Evolutionary conservation across 208 protist genomes (phyloP).

Genomic region (Wallacemonas sp.): DNA sequence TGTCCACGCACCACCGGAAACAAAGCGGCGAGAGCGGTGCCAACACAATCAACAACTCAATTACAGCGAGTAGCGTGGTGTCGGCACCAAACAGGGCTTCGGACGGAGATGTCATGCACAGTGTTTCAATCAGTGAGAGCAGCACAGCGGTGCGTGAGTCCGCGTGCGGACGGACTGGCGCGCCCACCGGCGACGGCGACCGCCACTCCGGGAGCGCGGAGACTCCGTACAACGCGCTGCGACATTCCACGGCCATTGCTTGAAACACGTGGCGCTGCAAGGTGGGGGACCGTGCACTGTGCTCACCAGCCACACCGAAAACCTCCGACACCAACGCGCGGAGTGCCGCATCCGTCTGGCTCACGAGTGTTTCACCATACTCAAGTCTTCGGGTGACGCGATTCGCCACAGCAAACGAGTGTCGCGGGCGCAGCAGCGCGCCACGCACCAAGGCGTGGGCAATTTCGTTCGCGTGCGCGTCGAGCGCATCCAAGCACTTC

Average conservation of each 20-base stretch:
- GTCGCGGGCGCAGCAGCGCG: slow-evolving; percentile 5
- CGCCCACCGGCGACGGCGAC: neutral
- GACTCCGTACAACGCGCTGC: slow-evolving; percentile 5
- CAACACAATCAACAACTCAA: slow-evolving; percentile 30
- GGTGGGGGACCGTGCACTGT: neutral
- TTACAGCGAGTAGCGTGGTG: slow-evolving; percentile 26
- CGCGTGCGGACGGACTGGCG: neutral
- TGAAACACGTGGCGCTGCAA: neutral
- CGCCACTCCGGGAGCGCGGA: neutral
- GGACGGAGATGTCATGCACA: slow-evolving; percentile 32
- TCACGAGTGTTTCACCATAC: neutral
- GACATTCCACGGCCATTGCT: slow-evolving; percentile 8
- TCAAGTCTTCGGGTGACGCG: neutral
- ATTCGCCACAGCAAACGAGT: slow-evolving; percentile 14
- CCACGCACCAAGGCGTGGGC: slow-evolving; percentile 20
- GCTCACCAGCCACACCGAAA: neutral
- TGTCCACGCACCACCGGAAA: slow-evolving; percentile 25
- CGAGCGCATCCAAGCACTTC: neutral
- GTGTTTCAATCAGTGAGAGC: slow-evolving; percentile 28
- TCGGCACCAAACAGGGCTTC: slow-evolving; percentile 51
- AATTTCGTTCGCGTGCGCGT: neutral
- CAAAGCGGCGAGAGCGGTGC: slow-evolving; percentile 39
- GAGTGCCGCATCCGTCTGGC: neutral
- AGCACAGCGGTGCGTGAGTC: slow-evolving; percentile 19
- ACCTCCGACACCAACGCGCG: neutral